A percentile compares a stretch with the other conserved stretches of the same genome.
These are phyloP conservation scores for Carnegiea gigantea DNA, from an alignment of 179 eudicot species.

Conservation along the genomic window DNA sequence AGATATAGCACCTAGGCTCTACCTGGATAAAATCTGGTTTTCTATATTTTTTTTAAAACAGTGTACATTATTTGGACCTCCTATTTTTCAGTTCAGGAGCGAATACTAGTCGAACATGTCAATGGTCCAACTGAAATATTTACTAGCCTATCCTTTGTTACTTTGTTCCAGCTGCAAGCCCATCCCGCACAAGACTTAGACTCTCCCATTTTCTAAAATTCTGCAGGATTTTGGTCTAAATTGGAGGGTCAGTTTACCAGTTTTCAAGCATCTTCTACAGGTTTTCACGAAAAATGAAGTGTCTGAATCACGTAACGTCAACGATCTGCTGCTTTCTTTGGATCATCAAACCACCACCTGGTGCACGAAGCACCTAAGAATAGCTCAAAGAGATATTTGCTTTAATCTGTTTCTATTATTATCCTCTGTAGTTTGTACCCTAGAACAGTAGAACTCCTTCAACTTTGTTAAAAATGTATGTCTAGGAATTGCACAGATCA, in stretches of 20 bases:
- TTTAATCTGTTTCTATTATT: background rate
- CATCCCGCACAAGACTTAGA: background rate
- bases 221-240: background rate
- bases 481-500: background rate
- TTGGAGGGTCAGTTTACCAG: background rate
- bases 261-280: background rate
- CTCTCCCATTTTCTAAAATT: background rate
- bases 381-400: background rate
- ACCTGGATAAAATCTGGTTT: slow-evolving; percentile 1
- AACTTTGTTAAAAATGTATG: background rate
- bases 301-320: background rate
- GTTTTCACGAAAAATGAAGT: background rate
- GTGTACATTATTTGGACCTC: background rate
- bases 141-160: background rate
- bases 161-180: background rate
- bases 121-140: no score
- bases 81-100: background rate
- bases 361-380: background rate
- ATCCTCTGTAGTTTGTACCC: background rate
- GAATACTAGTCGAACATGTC: background rate
- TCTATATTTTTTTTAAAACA: background rate
- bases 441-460: background rate
- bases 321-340: background rate
- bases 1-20: background rate
- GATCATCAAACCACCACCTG: background rate